Evolutionary conservation across 768 basidiomycete species (phyloP).

Genomic region (Royoungia palumana): DNA sequence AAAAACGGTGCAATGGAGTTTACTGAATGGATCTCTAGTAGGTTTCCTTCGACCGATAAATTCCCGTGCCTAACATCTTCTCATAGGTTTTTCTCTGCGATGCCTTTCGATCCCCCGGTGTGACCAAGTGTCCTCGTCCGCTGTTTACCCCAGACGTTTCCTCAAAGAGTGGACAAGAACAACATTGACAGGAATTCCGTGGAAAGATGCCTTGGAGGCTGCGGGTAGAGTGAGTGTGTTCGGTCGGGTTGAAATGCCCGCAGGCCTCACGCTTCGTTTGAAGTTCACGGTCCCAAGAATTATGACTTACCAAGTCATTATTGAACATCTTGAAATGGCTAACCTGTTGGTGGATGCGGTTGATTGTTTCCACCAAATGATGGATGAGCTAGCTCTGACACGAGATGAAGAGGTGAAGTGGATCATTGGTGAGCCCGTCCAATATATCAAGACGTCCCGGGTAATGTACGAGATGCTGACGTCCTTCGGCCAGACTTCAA

Average conservation of each 20-base stretch:
- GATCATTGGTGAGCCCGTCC: background rate
- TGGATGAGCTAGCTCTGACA: background rate
- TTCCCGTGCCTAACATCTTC: background rate
- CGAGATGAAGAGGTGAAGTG: background rate
- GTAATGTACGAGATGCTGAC: background rate
- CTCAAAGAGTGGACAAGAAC: background rate
- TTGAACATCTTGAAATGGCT: background rate
- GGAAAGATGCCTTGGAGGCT: background rate
- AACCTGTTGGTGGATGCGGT: background rate
- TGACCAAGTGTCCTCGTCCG: background rate
- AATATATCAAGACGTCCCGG: too few species aligned
- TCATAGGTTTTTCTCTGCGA: background rate
- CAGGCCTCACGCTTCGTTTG: background rate
- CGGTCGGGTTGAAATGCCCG: too few species aligned
- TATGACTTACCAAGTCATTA: background rate
- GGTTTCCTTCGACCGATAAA: background rate
- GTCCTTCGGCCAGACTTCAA: background rate
- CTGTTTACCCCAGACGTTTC: background rate
- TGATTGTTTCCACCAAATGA: conserved; percentile 4
- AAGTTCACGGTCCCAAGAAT: background rate
- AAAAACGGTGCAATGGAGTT: background rate
- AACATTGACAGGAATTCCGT: background rate
- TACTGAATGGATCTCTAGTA: background rate
- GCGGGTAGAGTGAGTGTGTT: background rate
- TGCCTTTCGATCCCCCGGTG: background rate